Percentiles rank a stretch among this genome's conserved stretches.
These are phyloP conservation scores for Amphicarpaea edgeworthii DNA, from an alignment of 306 rosid species.

Conservation along the genomic window DNA sequence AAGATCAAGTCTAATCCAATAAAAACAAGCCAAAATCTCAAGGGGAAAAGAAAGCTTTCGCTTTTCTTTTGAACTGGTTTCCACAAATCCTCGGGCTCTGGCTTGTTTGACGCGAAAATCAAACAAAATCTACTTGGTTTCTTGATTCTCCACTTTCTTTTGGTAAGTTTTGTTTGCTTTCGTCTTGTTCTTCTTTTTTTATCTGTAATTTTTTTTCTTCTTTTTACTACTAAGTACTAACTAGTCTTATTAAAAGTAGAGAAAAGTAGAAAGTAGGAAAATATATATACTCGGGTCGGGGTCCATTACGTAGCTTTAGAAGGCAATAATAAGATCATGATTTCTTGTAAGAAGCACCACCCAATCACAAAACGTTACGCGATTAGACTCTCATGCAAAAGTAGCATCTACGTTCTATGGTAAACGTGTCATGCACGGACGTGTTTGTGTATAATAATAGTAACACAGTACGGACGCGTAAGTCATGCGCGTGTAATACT, in stretches of 20 bases:
- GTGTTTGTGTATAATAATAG: conserved; percentile 43
- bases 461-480: conserved; percentile 35
- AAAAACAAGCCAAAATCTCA: conserved; percentile 48
- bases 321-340: conserved; percentile 68
- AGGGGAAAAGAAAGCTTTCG: conserved; percentile 49
- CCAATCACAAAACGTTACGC: conserved; percentile 53
- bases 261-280: conserved; percentile 49
- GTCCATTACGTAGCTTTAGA: conserved; percentile 52
- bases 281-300: no score
- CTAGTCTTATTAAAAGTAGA: conserved; percentile 71
- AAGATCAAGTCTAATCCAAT: conserved; percentile 49
- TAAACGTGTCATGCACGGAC: conserved; percentile 80
- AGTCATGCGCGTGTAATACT: conserved; percentile 26
- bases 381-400: conserved; percentile 84
- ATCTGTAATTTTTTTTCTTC: conserved; percentile 22
- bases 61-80: conserved; percentile 49
- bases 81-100: conserved; percentile 68
- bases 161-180: conserved; percentile 34
- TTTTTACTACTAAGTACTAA: no score
- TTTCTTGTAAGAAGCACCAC: conserved; percentile 82
- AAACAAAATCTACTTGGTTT: conserved; percentile 67
- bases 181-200: conserved; percentile 40
- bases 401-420: conserved; percentile 58
- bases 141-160: conserved; percentile 53
- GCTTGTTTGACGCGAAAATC: conserved; percentile 53